phyloP scores from a whole-genome alignment of 176 grass and related monocot genomes.

The Tuctoria greenei region DNA sequence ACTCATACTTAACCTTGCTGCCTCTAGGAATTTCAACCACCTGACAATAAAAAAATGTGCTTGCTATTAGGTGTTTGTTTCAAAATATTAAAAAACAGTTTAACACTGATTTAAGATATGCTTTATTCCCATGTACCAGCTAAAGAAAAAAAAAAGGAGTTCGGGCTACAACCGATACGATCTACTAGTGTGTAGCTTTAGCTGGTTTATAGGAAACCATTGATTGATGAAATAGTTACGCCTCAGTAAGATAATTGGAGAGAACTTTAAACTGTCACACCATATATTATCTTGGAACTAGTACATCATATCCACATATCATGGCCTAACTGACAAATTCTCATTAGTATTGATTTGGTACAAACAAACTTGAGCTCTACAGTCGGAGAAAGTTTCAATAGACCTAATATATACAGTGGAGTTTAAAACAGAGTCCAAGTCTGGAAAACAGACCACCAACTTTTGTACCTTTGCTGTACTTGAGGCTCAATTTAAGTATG shows the following conservation, averaged over 20 bases:
- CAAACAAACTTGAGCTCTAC: background rate
- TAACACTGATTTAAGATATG: background rate
- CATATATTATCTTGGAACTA: background rate
- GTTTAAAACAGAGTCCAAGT: background rate
- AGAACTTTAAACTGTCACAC: background rate
- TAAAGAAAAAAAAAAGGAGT: background rate
- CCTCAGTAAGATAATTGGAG: background rate
- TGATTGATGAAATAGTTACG: background rate
- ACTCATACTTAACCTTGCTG: conserved; percentile 94
- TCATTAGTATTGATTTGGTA: background rate
- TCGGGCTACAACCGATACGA: background rate
- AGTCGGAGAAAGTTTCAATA: background rate
- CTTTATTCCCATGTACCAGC: background rate
- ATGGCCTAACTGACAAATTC: background rate
- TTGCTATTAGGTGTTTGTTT: background rate
- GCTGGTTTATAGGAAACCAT: background rate
- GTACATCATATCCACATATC: background rate
- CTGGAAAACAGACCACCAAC: background rate
- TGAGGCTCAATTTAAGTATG: conserved; percentile 3
- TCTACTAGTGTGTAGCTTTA: background rate
- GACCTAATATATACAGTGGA: conserved; percentile 8
- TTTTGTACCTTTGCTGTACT: background rate
- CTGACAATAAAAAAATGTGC: conserved; percentile 42
- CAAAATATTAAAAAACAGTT: background rate
- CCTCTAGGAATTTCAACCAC: conserved; percentile 95